Evolutionary conservation across 495 filamentous ascomycete genomes (phyloP), one percentile per base, ranked within the genome.

Genomic region (Elaphomyces granulatus): DNA sequence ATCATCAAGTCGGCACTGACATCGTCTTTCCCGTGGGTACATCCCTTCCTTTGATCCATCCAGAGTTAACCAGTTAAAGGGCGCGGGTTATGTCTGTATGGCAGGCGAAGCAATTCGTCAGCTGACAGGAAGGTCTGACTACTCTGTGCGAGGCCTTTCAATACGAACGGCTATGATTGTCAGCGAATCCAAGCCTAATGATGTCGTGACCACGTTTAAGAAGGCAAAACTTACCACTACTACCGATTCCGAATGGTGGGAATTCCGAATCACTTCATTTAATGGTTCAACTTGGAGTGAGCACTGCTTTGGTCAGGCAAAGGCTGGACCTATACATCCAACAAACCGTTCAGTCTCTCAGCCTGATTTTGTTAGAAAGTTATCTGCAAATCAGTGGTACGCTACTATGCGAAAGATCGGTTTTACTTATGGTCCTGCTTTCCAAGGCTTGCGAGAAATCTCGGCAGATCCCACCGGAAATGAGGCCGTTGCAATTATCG

Each of bases 31-130:
- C 72, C 23, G 31, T n/a, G n/a, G n/a, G n/a, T n/a, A n/a, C n/a
- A n/a, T n/a, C n/a, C n/a, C n/a, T n/a, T n/a, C n/a, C n/a, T n/a
- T n/a, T n/a, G n/a, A n/a, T n/a, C n/a, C n/a, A n/a, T n/a, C n/a
- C n/a, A n/a, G n/a, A n/a, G n/a, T n/a, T n/a, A n/a, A n/a, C n/a
- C n/a, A n/a, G n/a, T n/a, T n/a, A n/a, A n/a, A n/a, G n/a, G n/a
- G 36, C 4, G 62, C 70, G 9, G 68, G 59, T 0, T 71, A 68
- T 37, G 52, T 71, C 1, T 47, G 57, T 4, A 68, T 74, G 58
- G 60, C 47, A 2, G 56, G 59, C 3, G 69, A 74, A 40, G 71
- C 69, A 0, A 52, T 51, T 2, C 40, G 53, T 0, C 70, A 71
- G 34, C 39, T 65, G 31, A 60, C 64, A 0, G 48, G 34, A 0